Percentiles rank a stretch among this genome's conserved stretches.
phyloP scores from a whole-genome alignment of 1,284 basidiomycete species.

The Grifola frondosa region DNA sequence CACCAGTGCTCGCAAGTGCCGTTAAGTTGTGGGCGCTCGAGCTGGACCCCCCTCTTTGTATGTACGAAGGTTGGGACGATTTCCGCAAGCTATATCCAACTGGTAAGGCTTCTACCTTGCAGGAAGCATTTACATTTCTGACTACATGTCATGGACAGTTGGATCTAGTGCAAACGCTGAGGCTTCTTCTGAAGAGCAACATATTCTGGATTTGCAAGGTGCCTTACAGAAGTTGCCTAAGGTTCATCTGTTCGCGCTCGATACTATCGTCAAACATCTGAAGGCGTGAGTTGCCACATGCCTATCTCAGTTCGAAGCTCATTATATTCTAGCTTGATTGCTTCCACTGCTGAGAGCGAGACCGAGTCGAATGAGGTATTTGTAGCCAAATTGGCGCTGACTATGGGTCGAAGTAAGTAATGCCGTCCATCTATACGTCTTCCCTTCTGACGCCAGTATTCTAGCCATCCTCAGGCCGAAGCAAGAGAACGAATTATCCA shows the following conservation, averaged over 20 bases:
- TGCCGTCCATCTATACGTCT: conserved; percentile 1
- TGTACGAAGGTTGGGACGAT: conserved; percentile 90
- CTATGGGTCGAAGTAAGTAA: conserved; percentile 78
- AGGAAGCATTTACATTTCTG: neutral
- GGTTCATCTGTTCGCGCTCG: conserved; percentile 81
- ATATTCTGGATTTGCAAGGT: conserved; percentile 65
- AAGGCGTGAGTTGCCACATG: conserved; percentile 54
- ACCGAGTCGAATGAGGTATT: conserved; percentile 73
- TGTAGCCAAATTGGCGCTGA: conserved; percentile 82
- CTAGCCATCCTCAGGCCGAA: conserved; percentile 82
- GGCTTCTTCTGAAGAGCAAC: conserved; percentile 53
- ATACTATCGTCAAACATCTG: conserved; percentile 78
- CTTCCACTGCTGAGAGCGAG: conserved; percentile 48
- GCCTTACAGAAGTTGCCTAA: conserved; percentile 76
- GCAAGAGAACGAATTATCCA: conserved; percentile 77
- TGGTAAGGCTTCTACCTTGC: conserved; percentile 31
- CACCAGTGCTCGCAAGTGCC: conserved; percentile 81
- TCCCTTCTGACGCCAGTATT: conserved; percentile 3
- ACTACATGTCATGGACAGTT: conserved; percentile 38
- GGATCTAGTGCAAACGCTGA: conserved; percentile 53
- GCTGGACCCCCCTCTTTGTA: conserved; percentile 77
- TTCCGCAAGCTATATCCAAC: conserved; percentile 81
- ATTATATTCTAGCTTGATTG: conserved; percentile 55
- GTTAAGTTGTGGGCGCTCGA: conserved; percentile 88
- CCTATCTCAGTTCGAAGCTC: neutral